These are phyloP conservation scores for Sphagnum contortum DNA, from an alignment of 225 moss, liverwort and hornwort genomes.

Conservation along the genomic window DNA sequence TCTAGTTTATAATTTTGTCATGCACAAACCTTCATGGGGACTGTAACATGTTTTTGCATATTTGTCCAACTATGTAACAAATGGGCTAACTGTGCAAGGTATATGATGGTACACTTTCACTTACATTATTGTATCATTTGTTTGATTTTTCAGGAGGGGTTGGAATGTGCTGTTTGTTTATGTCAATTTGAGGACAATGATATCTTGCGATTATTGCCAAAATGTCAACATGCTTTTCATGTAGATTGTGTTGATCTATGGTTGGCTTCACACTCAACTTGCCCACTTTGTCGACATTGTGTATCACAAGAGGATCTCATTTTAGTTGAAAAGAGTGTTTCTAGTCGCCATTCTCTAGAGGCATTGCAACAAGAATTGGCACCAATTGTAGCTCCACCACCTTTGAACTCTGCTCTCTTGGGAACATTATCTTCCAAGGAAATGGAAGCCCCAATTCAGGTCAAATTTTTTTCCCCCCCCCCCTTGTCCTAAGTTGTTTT, in stretches of 20 bases:
- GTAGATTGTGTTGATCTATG: slow-evolving; percentile 84
- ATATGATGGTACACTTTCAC: slow-evolving; percentile 54
- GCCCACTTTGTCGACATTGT: slow-evolving; percentile 77
- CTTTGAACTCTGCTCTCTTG: slow-evolving; percentile 25
- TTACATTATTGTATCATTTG: slow-evolving; percentile 78
- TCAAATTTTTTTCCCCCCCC: neutral
- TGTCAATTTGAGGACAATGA: slow-evolving; percentile 74
- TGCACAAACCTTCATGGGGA: too few species aligned
- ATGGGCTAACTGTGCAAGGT: too few species aligned
- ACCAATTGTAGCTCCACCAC: slow-evolving; percentile 20
- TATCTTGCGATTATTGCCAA: slow-evolving; percentile 69
- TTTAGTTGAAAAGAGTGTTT: slow-evolving; percentile 41
- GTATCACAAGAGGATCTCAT: slow-evolving; percentile 56
- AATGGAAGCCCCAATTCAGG: slow-evolving; percentile 31
- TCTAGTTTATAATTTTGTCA: too few species aligned
- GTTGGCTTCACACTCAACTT: slow-evolving; percentile 82
- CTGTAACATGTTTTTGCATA: too few species aligned
- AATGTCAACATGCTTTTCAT: slow-evolving; percentile 91
- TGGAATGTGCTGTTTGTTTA: slow-evolving; percentile 90
- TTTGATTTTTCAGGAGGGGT: slow-evolving; percentile 65
- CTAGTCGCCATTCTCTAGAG: slow-evolving; percentile 36
- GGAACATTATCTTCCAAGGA: slow-evolving; percentile 27
- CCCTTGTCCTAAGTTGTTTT: too few species aligned
- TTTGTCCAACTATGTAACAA: too few species aligned
- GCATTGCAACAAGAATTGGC: slow-evolving; percentile 40